Percentiles rank a stretch among this genome's conserved stretches.
Conservation (phyloP, 2,329 filamentous ascomycete genomes). For the Pseudogymnoascus sp. region DNA sequence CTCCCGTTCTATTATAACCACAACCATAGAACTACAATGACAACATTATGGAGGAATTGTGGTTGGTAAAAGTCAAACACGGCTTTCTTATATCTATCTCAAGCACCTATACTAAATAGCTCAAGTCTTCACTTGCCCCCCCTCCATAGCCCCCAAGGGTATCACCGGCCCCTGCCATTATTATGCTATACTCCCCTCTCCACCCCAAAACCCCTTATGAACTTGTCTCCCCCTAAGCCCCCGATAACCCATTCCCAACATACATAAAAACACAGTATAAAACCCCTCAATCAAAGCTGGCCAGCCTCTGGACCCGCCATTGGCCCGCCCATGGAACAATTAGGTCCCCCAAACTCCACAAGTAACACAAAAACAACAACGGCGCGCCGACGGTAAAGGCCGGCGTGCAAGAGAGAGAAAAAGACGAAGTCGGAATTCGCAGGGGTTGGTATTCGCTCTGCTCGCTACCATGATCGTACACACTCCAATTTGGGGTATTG, state of each 20-base stretch:
- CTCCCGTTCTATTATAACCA: not conserved
- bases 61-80: not conserved
- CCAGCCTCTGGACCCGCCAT: not conserved
- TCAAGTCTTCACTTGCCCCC: not conserved
- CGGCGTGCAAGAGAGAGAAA: not conserved
- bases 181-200: not conserved
- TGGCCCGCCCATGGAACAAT: not conserved
- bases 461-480: not conserved
- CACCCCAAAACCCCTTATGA: not conserved
- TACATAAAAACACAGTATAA: not conserved
- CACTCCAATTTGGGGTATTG: not conserved
- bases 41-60: not conserved
- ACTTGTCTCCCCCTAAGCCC: not conserved
- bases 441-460: not conserved
- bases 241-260: not conserved
- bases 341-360: not conserved
- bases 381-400: not conserved
- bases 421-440: not conserved
- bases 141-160: not conserved
- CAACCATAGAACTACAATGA: not conserved
- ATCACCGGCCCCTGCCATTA: not conserved
- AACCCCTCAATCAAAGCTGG: not conserved
- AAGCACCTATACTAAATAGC: not conserved
- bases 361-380: not conserved
- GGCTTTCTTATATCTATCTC: conserved; percentile 1